Conservation (phyloP, 345 rosid species). For the Euphorbia tirucalli region DNA sequence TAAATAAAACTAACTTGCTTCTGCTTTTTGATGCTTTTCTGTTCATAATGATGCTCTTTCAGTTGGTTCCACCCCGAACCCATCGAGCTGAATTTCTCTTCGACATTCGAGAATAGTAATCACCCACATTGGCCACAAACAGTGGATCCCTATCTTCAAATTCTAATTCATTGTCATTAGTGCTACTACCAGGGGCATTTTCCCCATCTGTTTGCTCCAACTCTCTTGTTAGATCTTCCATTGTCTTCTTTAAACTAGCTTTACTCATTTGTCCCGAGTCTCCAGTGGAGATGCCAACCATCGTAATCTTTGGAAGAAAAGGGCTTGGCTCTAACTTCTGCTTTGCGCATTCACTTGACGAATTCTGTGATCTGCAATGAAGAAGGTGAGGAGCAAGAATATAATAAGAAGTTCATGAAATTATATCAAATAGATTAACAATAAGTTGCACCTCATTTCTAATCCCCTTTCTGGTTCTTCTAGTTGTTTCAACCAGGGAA, state of each 20-base stretch:
- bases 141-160: conserved; percentile 77
- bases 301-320: conserved; percentile 92
- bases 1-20: background rate
- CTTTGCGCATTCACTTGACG: conserved; percentile 31
- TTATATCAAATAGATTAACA: conserved; percentile 1
- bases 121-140: conserved; percentile 91
- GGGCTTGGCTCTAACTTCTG: conserved; percentile 52
- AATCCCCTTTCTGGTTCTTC: conserved; percentile 26
- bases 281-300: conserved; percentile 92
- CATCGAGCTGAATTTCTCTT: conserved; percentile 58
- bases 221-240: conserved; percentile 71
- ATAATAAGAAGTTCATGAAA: background rate
- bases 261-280: conserved; percentile 78
- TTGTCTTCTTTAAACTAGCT: conserved; percentile 73
- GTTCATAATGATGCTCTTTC: conserved; percentile 8
- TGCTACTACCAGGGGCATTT: conserved; percentile 28
- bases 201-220: conserved; percentile 69
- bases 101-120: conserved; percentile 62
- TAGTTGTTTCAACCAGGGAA: conserved; percentile 45
- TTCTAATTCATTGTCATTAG: conserved; percentile 28
- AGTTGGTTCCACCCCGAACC: conserved; percentile 52
- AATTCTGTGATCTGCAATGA: conserved; percentile 29
- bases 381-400: conserved; percentile 7
- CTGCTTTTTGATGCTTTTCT: background rate
- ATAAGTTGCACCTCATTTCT: conserved; percentile 38